Evolutionary conservation across 192 early-diverging fungal genomes (phyloP).

Genomic region (Coemansia sp.): DNA sequence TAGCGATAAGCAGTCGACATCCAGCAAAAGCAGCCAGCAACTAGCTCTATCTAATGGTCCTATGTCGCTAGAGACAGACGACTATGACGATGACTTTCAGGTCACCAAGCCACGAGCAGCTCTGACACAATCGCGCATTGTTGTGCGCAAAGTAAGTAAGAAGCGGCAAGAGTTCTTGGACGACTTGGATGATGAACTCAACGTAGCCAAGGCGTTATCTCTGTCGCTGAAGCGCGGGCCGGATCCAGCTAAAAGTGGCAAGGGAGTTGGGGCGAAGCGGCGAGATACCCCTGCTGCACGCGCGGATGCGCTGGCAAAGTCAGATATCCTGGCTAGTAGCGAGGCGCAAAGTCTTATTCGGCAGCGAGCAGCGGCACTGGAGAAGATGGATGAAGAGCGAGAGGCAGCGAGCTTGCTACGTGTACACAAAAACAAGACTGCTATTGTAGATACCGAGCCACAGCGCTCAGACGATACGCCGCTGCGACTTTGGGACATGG

Average conservation of each 20-base stretch:
- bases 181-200: constrained; percentile 43
- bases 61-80: constrained; percentile 23
- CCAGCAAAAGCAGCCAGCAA: not conserved
- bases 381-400: constrained; percentile 28
- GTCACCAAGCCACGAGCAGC: constrained; percentile 17
- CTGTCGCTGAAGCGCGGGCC: constrained; percentile 32
- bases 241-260: not conserved
- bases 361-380: constrained; percentile 34
- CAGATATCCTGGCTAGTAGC: constrained; percentile 35
- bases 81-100: constrained; percentile 38
- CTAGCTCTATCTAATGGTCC: not conserved
- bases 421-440: not conserved
- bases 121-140: constrained; percentile 31
- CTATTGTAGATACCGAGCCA: no score
- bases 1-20: not conserved
- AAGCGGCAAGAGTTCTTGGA: constrained; percentile 33
- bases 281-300: constrained; percentile 3
- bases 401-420: not conserved
- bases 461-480: not conserved
- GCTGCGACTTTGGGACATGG: constrained; percentile 26
- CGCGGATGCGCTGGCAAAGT: constrained; percentile 14
- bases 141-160: constrained; percentile 14
- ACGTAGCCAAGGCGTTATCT: constrained; percentile 47
- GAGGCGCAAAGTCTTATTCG: constrained; percentile 48
- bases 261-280: constrained; percentile 8